Evolutionary conservation across 306 rosid species (phyloP), one percentile per base, ranked within the genome.

Genomic region (Begonia masoniana): DNA sequence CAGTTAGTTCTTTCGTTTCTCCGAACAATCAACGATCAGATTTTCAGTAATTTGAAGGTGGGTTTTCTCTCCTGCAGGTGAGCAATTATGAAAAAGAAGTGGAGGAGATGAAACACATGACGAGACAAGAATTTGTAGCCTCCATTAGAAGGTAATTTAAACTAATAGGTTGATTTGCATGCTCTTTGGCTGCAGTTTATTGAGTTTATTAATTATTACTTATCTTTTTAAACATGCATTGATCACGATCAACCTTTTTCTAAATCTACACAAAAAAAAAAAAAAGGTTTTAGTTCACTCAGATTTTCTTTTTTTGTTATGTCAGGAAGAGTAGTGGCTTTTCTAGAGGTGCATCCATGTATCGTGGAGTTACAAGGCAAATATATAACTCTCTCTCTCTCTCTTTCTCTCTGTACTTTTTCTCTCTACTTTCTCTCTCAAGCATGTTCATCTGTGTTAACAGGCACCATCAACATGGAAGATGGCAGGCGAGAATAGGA

Each of bases 401-500:
- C 56, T 53, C 13, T 48, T 31, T 36, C 35, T 48, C 21, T 12
- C 49, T 45, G 0, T 45, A 51, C 13, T 17, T 1, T 21, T 24
- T 13, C 15, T 23, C 35, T 52, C 56, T 51, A 31, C 43, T 45
- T 2, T 45, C 49, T 12, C 49, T 45, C 49, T 45, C 49, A 10
- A 45, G 6, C 7, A 11, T 45, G n/a, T 45, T 45, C 49, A 45
- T n/a, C 13, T 10, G 15, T 62, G 15, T 51, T n/a, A 51, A 36
- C 58, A 83, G 99, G 84, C 99, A 92, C 70, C 99, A 92, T 49
- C 99, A 92, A 51, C 99, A 92, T 21, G 99, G 99, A 15, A 77
- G 99, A 77, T 92, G 99, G 99, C 99, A 92, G 76, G 99, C 99
- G 0, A 81, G 99, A 79, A 92, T 92, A 52, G 99, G 99, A 10